Conservation (phyloP, 768 basidiomycete genomes). For the Tulasnella sp. region DNA sequence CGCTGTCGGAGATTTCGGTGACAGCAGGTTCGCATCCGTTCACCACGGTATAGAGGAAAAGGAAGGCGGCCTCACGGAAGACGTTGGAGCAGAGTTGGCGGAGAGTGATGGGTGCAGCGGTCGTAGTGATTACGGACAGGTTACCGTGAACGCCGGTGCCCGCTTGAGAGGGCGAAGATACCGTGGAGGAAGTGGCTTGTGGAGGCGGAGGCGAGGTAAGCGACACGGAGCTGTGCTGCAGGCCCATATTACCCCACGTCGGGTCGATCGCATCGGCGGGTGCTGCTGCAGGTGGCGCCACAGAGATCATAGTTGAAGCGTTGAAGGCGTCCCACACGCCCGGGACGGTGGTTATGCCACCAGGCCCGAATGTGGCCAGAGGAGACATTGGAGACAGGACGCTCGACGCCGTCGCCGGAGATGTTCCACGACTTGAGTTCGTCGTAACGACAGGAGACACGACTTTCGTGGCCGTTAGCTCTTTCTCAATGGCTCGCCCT, state of each 20-base stretch:
- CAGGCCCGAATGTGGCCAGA: background rate
- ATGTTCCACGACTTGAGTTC: background rate
- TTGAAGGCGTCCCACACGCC: constrained; percentile 14
- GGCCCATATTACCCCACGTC: background rate
- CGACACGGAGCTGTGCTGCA: background rate
- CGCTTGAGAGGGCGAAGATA: constrained; percentile 7
- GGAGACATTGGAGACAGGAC: background rate
- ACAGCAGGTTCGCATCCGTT: constrained; percentile 12
- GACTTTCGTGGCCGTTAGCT: background rate
- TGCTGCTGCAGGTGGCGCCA: background rate
- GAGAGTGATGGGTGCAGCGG: constrained; percentile 8
- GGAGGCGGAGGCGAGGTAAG: constrained; percentile 4
- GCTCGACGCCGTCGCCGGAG: background rate
- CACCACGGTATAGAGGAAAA: constrained; percentile 16
- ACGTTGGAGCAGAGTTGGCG: constrained; percentile 16
- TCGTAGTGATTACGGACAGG: constrained; percentile 4
- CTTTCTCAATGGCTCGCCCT: constrained; percentile 29
- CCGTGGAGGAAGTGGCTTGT: background rate
- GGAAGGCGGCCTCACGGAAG: constrained; percentile 17
- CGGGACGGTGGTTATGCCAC: background rate
- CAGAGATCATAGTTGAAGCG: background rate
- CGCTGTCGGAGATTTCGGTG: constrained; percentile 12
- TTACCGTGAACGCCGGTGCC: background rate
- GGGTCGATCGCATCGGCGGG: background rate
- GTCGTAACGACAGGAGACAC: background rate